Base-by-base conservation (phyloP, 345 rosid species). In the Euphorbia lathyris region DNA sequence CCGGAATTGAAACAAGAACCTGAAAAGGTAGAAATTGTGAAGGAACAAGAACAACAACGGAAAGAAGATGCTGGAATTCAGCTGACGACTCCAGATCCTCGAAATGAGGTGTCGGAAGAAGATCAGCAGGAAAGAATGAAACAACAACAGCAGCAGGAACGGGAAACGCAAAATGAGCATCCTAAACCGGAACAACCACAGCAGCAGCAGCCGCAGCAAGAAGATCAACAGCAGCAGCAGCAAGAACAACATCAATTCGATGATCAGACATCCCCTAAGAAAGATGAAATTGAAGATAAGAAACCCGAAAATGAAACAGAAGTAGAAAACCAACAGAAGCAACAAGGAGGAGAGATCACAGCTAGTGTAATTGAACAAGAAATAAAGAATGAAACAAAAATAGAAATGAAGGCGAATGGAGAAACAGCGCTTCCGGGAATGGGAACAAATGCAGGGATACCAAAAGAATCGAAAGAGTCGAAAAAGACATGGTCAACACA, bases 61-160 rank as follows among this genome's bases (percentile, higher is more conserved):
- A 77, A 58, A n/a, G 86, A 85, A 77, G 85, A 87, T 58, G 76
- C 81, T n/a, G 91, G 86, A 62, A 25, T 72, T 23, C 81, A 58
- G 70, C 77, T 43, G 53, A 48, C 52, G 47, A 19, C 69, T 29
- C 78, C 81, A 13, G 87, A 84, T 38, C 52, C 65, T 57, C 75
- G 70, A 63, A 70, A 72, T 26, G 69, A 58, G 45, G 13, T 58
- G 14, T 45, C 80, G 0, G 78, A 79, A 20, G 77, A 74, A 55
- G 82, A 83, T 30, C 50, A 66, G 25, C 32, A 58, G 5, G 66
- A 71, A 58, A 71, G 76, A 65, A 63, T 53, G n/a, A 81, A 77
- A 55, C 81, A 80, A 17, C 79, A 80, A 36, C 82, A 72, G 48
- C 86, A 76, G 45, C 61, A 60, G 12, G 23, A 60, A 34, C 43